A percentile compares a stretch with the other conserved stretches of the same genome.
Conservation (phyloP, 1,284 basidiomycete species). For the Pascua sp. region DNA sequence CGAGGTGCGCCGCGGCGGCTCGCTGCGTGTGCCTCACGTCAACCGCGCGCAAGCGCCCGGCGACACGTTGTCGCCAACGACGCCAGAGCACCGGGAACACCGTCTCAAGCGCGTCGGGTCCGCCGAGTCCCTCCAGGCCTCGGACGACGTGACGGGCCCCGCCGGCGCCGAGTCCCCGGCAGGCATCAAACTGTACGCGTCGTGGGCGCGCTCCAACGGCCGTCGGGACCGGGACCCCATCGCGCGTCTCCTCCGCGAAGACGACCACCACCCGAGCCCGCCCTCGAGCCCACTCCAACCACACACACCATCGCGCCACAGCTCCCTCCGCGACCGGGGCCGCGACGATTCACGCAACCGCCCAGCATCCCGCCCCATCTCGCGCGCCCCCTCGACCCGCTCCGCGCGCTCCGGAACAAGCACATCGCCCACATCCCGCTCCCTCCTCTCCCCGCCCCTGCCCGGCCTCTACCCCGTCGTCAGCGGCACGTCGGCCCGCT, state of each 20-base stretch:
- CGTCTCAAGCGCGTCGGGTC: slow-evolving; percentile 20
- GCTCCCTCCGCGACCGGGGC: no score
- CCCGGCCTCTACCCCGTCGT: neutral
- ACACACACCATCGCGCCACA: neutral
- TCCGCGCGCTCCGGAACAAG: neutral
- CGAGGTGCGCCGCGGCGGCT: slow-evolving; percentile 28
- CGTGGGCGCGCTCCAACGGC: slow-evolving; percentile 17
- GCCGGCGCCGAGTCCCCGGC: slow-evolving; percentile 6
- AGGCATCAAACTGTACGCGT: slow-evolving; percentile 36
- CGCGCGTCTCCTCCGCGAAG: neutral
- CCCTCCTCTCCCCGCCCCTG: neutral
- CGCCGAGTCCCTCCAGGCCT: slow-evolving; percentile 33
- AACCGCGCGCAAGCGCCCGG: slow-evolving; percentile 26
- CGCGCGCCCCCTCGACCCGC: neutral
- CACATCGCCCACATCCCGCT: neutral
- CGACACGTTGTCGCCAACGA: slow-evolving; percentile 28
- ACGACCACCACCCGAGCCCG: neutral
- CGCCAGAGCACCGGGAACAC: slow-evolving; percentile 3
- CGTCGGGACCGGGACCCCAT: neutral
- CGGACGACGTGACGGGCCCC: slow-evolving; percentile 19
- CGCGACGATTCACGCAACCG: neutral
- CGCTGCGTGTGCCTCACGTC: slow-evolving; percentile 27
- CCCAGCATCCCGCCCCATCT: neutral
- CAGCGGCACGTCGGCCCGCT: neutral
- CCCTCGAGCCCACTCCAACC: neutral